A percentile compares a stretch with the other conserved stretches of the same genome.
These are phyloP conservation scores for Theileria equi DNA, from an alignment of 169 alveolate genomes.

Conservation along the genomic window DNA sequence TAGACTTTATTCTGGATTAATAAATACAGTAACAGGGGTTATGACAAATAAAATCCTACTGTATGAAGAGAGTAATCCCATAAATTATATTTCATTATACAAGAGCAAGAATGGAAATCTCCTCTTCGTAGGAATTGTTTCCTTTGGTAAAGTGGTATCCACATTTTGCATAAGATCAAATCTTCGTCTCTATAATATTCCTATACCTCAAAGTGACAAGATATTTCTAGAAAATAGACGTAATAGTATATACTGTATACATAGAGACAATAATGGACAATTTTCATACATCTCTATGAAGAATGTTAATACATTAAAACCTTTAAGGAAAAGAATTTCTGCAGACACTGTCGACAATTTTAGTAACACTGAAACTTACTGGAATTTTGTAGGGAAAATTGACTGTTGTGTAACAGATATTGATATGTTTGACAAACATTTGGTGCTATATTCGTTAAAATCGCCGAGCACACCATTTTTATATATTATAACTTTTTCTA, in stretches of 20 bases:
- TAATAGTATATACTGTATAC: slow-evolving; percentile 1
- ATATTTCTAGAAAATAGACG: slow-evolving; percentile 34
- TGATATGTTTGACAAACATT: slow-evolving; percentile 31
- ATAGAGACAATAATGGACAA: slow-evolving; percentile 4
- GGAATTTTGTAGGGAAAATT: slow-evolving; percentile 1
- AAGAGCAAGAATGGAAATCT: slow-evolving; percentile 35
- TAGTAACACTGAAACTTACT: neutral
- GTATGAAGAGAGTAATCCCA: slow-evolving; percentile 30
- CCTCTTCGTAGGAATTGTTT: slow-evolving; percentile 25
- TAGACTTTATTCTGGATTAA: slow-evolving; percentile 7
- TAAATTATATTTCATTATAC: slow-evolving; percentile 25
- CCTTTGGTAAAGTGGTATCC: slow-evolving; percentile 6
- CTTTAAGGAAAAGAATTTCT: neutral
- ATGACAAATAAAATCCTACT: slow-evolving; percentile 10
- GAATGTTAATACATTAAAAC: neutral
- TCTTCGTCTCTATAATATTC: slow-evolving; percentile 12
- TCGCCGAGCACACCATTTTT: slow-evolving; percentile 43
- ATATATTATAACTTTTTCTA: neutral
- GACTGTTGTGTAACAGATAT: slow-evolving; percentile 24
- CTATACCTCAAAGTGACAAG: slow-evolving; percentile 7
- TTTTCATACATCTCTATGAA: neutral
- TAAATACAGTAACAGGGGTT: neutral
- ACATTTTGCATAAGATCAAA: slow-evolving; percentile 3
- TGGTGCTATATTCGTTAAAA: slow-evolving; percentile 25
- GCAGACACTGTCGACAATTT: neutral